Evolutionary conservation across 495 filamentous ascomycete genomes (phyloP).

Genomic region (Hyaloscypha variabilis): DNA sequence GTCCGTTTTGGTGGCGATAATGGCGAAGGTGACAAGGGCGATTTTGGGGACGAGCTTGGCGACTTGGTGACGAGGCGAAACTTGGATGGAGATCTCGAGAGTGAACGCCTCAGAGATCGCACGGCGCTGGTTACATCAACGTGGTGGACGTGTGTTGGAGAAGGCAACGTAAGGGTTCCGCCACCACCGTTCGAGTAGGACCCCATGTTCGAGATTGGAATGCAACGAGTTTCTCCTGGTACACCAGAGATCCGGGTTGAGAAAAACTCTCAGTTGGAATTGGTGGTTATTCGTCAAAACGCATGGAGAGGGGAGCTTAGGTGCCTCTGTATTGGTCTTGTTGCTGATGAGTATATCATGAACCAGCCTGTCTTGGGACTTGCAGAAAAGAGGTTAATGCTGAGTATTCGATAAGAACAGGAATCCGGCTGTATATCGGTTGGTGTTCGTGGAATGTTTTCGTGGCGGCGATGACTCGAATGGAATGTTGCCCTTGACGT

Average conservation of each 20-base stretch:
- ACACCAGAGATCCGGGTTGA: conserved; percentile 20
- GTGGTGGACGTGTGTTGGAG: conserved; percentile 78
- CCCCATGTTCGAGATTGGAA: conserved; percentile 36
- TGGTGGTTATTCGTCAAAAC: conserved; percentile 20
- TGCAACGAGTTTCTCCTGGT: conserved; percentile 16
- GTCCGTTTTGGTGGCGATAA: conserved; percentile 51
- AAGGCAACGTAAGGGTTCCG: conserved; percentile 79
- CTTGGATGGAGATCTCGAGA: conserved; percentile 87
- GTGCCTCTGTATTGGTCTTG: not conserved
- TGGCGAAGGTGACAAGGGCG: conserved; percentile 51
- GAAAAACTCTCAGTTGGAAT: conserved; percentile 14
- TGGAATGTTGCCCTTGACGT: not conserved
- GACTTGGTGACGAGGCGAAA: conserved; percentile 65
- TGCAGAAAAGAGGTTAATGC: not conserved
- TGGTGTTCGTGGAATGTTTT: not conserved
- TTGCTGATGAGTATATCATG: not conserved
- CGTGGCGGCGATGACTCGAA: not conserved
- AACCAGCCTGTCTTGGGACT: not conserved
- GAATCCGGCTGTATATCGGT: not conserved
- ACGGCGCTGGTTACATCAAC: conserved; percentile 78
- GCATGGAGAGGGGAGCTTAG: conserved; percentile 20
- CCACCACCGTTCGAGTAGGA: conserved; percentile 57
- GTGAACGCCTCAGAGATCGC: conserved; percentile 75
- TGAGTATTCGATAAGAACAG: not conserved
- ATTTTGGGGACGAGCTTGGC: conserved; percentile 42